These are phyloP conservation scores for Tetracladium marchalianum DNA, from an alignment of 495 filamentous ascomycete genomes.

Conservation along the genomic window DNA sequence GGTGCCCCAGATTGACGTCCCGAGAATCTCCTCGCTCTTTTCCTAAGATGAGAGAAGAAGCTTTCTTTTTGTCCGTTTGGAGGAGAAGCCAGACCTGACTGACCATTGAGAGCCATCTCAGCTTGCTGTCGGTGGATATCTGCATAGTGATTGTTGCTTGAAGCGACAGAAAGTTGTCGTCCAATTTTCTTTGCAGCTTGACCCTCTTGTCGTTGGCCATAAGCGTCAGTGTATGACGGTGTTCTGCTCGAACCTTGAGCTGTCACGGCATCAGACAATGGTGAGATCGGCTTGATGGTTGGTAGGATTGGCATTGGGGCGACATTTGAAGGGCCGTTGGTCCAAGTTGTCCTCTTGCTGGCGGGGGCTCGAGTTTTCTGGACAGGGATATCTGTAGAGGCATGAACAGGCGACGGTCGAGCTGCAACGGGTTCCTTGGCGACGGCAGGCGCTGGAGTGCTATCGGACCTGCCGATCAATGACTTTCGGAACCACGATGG, in stretches of 20 bases:
- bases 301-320: constrained; percentile 97
- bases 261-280: constrained; percentile 82
- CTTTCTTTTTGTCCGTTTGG: constrained; percentile 72
- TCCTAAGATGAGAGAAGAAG: constrained; percentile 95
- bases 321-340: constrained; percentile 65
- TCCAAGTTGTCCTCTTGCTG: constrained; percentile 79
- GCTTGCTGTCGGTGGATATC: constrained; percentile 86
- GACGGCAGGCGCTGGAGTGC: constrained; percentile 8
- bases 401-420: constrained; percentile 49
- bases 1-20: constrained; percentile 69
- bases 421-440: constrained; percentile 33
- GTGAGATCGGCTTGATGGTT: constrained; percentile 90
- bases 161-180: constrained; percentile 89
- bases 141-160: constrained; percentile 77
- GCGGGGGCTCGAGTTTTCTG: constrained; percentile 50
- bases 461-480: constrained; percentile 57
- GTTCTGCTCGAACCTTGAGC: constrained; percentile 61
- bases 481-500: constrained; percentile 95
- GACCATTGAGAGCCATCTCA: constrained; percentile 82
- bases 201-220: constrained; percentile 38
- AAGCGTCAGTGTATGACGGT: constrained; percentile 31
- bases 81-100: constrained; percentile 52
- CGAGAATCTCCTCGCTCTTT: constrained; percentile 85
- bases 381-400: constrained; percentile 40
- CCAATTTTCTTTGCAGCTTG: constrained; percentile 87